Percentiles rank a stretch among this genome's conserved stretches.
Evolutionary conservation across 768 basidiomycete species (phyloP).

Genomic region (Auriscalpium orientale): DNA sequence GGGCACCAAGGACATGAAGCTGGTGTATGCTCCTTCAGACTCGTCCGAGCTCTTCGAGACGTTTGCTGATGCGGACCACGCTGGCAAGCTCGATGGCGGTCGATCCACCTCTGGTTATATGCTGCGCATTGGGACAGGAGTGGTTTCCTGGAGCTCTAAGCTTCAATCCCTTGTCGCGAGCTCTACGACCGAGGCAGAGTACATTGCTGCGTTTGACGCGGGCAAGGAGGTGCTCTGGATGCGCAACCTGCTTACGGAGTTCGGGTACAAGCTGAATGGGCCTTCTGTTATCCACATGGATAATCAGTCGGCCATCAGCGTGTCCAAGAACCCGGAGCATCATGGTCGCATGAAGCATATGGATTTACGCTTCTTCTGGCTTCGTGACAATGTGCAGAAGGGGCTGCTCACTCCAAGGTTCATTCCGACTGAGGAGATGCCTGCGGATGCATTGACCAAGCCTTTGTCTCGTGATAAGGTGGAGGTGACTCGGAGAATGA

Average conservation of each 20-base stretch:
- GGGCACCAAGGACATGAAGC: slow-evolving; percentile 19
- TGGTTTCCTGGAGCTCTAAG: slow-evolving; percentile 28
- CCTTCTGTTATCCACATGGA: slow-evolving; percentile 18
- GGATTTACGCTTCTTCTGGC: slow-evolving; percentile 26
- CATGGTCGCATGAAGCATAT: slow-evolving; percentile 32
- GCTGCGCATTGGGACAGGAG: slow-evolving; percentile 23
- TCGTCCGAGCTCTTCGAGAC: no score
- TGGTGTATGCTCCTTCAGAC: no score
- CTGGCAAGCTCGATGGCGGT: no score
- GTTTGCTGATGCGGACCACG: no score
- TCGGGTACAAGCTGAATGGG: slow-evolving; percentile 4
- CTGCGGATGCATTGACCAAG: not conserved
- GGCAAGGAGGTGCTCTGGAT: slow-evolving; percentile 24
- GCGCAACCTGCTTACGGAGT: slow-evolving; percentile 15
- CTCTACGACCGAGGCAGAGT: slow-evolving; percentile 32
- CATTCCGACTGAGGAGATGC: not conserved
- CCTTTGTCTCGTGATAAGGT: not conserved
- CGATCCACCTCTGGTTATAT: slow-evolving; percentile 15
- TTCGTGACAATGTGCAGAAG: slow-evolving; percentile 20
- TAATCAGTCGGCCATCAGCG: slow-evolving; percentile 25
- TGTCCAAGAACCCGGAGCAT: slow-evolving; percentile 20
- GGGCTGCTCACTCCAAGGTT: slow-evolving; percentile 7
- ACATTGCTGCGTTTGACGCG: slow-evolving; percentile 23
- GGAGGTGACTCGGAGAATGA: no score
- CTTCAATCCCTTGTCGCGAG: slow-evolving; percentile 26